Conservation (phyloP, 2,329 filamentous ascomycete genomes). For the Diaporthe australafricana region DNA sequence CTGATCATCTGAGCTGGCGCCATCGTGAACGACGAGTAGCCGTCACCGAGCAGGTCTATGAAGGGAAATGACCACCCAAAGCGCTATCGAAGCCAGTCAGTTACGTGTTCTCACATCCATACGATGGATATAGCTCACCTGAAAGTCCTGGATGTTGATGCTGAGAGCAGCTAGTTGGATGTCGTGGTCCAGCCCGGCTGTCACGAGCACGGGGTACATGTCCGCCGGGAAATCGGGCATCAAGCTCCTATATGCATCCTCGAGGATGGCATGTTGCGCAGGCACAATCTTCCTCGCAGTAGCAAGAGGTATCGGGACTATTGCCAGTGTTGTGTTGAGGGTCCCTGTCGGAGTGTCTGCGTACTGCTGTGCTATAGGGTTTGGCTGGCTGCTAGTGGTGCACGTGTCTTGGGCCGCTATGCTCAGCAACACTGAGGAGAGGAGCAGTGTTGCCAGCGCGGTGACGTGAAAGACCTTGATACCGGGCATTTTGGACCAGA, state of each 20-base stretch:
- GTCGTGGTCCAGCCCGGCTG: constrained; percentile 63
- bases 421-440: constrained; percentile 29
- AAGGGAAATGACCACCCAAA: constrained; percentile 67
- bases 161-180: constrained; percentile 55
- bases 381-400: constrained; percentile 51
- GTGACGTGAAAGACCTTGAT: constrained; percentile 26
- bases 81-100: constrained; percentile 50
- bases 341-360: constrained; percentile 62
- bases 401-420: constrained; percentile 38
- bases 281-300: constrained; percentile 61
- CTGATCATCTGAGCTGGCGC: constrained; percentile 60
- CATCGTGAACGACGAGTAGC: constrained; percentile 63
- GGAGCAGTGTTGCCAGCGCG: constrained; percentile 28
- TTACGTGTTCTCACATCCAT: background rate
- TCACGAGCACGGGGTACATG: constrained; percentile 65
- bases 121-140: constrained; percentile 49
- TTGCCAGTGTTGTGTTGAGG: constrained; percentile 63
- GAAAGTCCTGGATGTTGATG: constrained; percentile 59
- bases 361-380: constrained; percentile 60
- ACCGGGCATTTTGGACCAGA: constrained; percentile 33
- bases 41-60: constrained; percentile 62
- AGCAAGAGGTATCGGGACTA: constrained; percentile 62
- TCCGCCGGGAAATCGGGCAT: constrained; percentile 61
- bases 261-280: constrained; percentile 60
- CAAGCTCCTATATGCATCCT: constrained; percentile 57